Conservation (phyloP, 805 yeast species). For the Myxozyma neglecta region DNA sequence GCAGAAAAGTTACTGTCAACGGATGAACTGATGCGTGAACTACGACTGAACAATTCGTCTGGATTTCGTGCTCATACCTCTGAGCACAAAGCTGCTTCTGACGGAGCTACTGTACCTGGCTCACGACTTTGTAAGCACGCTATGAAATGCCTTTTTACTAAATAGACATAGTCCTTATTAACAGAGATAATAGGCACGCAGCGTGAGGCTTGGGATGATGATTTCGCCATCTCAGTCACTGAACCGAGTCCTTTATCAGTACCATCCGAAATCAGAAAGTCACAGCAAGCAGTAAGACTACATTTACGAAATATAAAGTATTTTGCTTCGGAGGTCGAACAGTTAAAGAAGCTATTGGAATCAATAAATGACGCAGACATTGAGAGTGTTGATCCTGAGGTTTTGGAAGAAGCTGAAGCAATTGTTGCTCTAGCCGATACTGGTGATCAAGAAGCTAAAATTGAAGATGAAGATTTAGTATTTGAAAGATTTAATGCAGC, state of each 20-base stretch:
- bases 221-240: constrained; percentile 13
- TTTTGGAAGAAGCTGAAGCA: constrained; percentile 25
- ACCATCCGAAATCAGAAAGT: constrained; percentile 11
- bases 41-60: too few relatives aligned
- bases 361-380: not conserved
- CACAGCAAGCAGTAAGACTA: constrained; percentile 14
- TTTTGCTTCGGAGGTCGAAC: constrained; percentile 19
- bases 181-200: not conserved
- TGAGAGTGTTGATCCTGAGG: not conserved
- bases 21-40: too few relatives aligned
- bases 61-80: too few relatives aligned
- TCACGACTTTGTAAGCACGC: too few relatives aligned
- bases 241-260: constrained; percentile 2
- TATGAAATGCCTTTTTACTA: not conserved
- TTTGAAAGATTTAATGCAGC: not conserved
- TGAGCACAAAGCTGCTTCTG: too few relatives aligned
- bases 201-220: constrained; percentile 31
- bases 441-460: constrained; percentile 1
- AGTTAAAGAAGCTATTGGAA: constrained; percentile 3
- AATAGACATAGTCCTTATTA: not conserved
- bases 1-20: too few relatives aligned
- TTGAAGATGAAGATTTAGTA: not conserved
- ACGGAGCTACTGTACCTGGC: too few relatives aligned
- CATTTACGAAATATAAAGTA: constrained; percentile 18
- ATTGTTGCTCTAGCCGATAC: constrained; percentile 24